phyloP scores from a whole-genome alignment of 371 early-diverging fungal species.

The Syncephalastrum monosporum region DNA sequence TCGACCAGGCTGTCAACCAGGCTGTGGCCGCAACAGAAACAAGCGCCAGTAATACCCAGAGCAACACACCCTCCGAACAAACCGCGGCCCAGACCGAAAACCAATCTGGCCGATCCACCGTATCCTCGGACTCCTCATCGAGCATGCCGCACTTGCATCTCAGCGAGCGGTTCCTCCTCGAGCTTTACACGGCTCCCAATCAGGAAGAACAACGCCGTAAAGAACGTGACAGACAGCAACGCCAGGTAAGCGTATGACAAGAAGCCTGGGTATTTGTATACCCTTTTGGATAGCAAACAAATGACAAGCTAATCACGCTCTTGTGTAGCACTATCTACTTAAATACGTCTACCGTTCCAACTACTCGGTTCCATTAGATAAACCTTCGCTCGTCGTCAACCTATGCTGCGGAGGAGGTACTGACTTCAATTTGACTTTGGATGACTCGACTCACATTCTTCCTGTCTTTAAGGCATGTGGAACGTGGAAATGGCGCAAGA shows the following conservation, averaged over 20 bases:
- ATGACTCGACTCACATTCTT: neutral
- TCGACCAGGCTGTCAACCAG: conserved; percentile 1
- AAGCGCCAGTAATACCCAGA: neutral
- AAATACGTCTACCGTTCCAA: conserved; percentile 30
- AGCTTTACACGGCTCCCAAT: conserved; percentile 10
- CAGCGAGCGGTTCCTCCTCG: conserved; percentile 12
- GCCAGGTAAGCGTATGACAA: conserved; percentile 21
- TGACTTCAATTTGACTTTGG: neutral
- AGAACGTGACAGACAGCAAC: conserved; percentile 27
- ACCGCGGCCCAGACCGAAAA: too few species aligned
- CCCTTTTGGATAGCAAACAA: neutral
- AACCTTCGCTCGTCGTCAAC: conserved; percentile 28
- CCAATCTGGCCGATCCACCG: neutral
- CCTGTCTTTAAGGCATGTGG: conserved; percentile 25
- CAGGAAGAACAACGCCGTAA: conserved; percentile 8
- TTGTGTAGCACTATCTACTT: conserved; percentile 38
- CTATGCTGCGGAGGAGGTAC: conserved; percentile 43
- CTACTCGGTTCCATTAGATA: conserved; percentile 19
- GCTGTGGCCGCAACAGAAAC: neutral
- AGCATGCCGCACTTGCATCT: neutral
- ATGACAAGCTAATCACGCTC: neutral
- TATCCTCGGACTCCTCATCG: neutral
- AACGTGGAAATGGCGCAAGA: conserved; percentile 35
- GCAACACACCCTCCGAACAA: neutral
- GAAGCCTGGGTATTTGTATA: too few species aligned